Conservation (phyloP, 2,329 filamentous ascomycete species). For the Rutstroemia sp. region DNA sequence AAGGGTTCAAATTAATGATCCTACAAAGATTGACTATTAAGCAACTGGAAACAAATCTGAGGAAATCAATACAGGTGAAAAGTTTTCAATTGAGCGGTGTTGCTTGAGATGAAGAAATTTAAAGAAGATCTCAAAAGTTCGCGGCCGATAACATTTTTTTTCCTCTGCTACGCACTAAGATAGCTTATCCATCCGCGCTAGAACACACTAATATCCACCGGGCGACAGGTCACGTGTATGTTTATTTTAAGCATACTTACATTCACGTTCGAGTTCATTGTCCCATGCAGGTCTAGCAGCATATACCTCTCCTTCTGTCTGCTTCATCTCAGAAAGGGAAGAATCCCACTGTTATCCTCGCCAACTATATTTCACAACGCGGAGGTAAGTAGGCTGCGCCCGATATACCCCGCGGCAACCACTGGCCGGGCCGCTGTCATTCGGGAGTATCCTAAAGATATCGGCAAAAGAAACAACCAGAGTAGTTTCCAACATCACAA, state of each 20-base stretch:
- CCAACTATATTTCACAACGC: too few species aligned
- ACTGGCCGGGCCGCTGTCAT: too few species aligned
- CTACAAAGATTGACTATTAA: neutral
- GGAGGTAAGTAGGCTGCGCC: too few species aligned
- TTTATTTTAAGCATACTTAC: neutral
- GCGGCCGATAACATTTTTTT: slow-evolving; percentile 23
- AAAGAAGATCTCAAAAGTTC: slow-evolving; percentile 11
- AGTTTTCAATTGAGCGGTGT: neutral
- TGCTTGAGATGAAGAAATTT: slow-evolving; percentile 1
- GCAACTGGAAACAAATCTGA: neutral
- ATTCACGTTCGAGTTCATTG: neutral
- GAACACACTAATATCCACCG: neutral
- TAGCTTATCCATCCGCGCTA: slow-evolving; percentile 17
- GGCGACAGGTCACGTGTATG: neutral
- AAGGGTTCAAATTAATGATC: slow-evolving; percentile 9
- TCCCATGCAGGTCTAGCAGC: too few species aligned
- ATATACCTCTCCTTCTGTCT: too few species aligned
- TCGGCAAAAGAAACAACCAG: too few species aligned
- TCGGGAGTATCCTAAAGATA: too few species aligned
- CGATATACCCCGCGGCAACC: too few species aligned
- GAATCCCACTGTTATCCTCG: too few species aligned
- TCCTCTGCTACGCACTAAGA: slow-evolving; percentile 16
- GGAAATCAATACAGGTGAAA: neutral
- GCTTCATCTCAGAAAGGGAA: too few species aligned
- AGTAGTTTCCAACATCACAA: too few species aligned